These are phyloP conservation scores for Acacia melanoxylon DNA, from an alignment of 306 rosid species.

Conservation along the genomic window DNA sequence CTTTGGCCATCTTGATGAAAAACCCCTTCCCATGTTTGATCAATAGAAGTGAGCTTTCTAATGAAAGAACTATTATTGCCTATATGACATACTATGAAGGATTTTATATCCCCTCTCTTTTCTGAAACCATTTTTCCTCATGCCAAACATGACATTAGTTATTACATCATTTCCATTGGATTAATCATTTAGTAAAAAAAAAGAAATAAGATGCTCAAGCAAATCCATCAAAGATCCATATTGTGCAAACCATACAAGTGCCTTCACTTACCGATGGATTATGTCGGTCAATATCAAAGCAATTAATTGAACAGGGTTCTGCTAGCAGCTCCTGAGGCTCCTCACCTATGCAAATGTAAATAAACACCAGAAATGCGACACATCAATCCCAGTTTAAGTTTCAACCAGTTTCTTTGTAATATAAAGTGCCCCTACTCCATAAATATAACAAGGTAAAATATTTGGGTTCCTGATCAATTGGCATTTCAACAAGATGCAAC, in stretches of 20 bases:
- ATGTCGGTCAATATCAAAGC: slow-evolving; percentile 84
- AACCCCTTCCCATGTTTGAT: neutral
- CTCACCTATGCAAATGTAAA: slow-evolving; percentile 52
- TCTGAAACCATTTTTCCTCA: neutral
- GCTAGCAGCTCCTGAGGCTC: slow-evolving; percentile 76
- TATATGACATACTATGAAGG: neutral
- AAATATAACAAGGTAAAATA: neutral
- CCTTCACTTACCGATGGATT: slow-evolving; percentile 73
- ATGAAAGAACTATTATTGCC: neutral
- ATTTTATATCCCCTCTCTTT: neutral
- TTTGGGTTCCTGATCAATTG: slow-evolving; percentile 11
- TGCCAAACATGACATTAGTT: neutral
- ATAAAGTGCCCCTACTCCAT: neutral
- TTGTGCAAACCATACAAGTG: slow-evolving; percentile 9
- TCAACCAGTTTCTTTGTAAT: neutral
- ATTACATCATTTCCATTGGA: neutral
- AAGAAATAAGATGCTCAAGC: neutral
- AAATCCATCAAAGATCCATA: neutral
- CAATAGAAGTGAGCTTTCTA: neutral
- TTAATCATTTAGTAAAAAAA: neutral
- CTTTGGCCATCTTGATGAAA: neutral
- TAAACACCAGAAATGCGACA: neutral
- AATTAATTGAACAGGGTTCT: slow-evolving; percentile 93
- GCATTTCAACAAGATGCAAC: slow-evolving; percentile 24
- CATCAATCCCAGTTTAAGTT: slow-evolving; percentile 22